Conservation (phyloP, 371 early-diverging fungal genomes). For the Circinella minor region DNA sequence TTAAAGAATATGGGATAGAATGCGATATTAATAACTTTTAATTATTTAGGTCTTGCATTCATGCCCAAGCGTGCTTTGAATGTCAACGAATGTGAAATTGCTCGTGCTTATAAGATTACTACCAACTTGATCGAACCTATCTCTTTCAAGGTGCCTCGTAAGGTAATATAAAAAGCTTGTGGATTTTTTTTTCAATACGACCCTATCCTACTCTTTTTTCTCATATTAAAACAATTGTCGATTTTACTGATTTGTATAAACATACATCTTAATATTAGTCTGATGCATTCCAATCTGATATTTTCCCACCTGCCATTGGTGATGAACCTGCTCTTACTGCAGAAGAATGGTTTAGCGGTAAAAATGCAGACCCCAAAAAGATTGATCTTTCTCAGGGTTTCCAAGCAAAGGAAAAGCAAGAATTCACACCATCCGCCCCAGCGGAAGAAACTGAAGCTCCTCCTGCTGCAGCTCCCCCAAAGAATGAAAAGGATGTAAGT, state of each 20-base stretch:
- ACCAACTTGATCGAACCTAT: slow-evolving; percentile 92
- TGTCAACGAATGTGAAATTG: slow-evolving; percentile 88
- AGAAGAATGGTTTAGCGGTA: slow-evolving; percentile 90
- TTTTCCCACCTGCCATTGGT: slow-evolving; percentile 88
- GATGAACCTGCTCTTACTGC: slow-evolving; percentile 88
- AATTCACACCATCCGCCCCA: slow-evolving; percentile 71
- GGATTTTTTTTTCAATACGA: too few relatives aligned
- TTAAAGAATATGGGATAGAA: not conserved
- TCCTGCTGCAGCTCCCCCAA: slow-evolving; percentile 22
- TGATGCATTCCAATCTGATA: slow-evolving; percentile 96
- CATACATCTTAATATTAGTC: slow-evolving; percentile 54
- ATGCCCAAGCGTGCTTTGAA: slow-evolving; percentile 93
- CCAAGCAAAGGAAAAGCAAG: slow-evolving; percentile 71
- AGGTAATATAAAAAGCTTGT: slow-evolving; percentile 55
- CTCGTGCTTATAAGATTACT: slow-evolving; percentile 91
- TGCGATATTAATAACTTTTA: not conserved
- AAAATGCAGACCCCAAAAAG: slow-evolving; percentile 77
- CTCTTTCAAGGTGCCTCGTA: slow-evolving; percentile 96
- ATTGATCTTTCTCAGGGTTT: slow-evolving; percentile 87
- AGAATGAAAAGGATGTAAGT: slow-evolving; percentile 70
- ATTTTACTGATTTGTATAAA: not conserved
- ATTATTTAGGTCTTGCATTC: slow-evolving; percentile 71
- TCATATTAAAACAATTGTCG: too few relatives aligned
- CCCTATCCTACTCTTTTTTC: too few relatives aligned
- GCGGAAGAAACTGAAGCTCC: slow-evolving; percentile 49